Base-by-base conservation (phyloP, 2,329 filamentous ascomycete genomes). In the Fusarium citri region DNA sequence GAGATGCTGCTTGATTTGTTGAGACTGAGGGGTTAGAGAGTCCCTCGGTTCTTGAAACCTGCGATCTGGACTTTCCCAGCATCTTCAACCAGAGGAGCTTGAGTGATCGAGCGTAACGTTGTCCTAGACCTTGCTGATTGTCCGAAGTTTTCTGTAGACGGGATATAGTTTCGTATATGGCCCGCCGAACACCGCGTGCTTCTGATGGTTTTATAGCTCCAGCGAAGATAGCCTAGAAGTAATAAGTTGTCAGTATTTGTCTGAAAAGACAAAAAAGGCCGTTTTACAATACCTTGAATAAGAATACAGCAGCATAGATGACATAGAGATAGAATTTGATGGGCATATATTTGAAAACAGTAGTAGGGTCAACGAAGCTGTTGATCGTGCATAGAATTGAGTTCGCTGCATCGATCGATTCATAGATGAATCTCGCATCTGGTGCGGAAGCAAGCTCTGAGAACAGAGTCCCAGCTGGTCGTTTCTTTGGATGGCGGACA, bases 351-450 rank as follows among this genome's bases (percentile, higher is more conserved):
- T 88, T 85, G 18, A 91, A 80, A 46, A 87, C 85, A 18, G 83
- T 84, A 53, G 86, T 83, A 0, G 88, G 87, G 58, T 90, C 85
- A 30, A 90, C 84, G 64, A 84, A 85, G 58, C 85, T 86, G 72
- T 88, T 89, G 22, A 91, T 82, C 3, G 87, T 88, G 18, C 83
- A 85, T 16, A 91, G 79, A 20, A 90, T 83, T 0, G 86, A 85
- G 73, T 89, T 90, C 1, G 88, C 89, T 4, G 89, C 88, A 68
- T 90, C 87, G 10, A 91, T 84, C 4, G 88, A 88, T 74, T 90
- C 88, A 75, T 90, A 91, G 59, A 91, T 90, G 76, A 91, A 91
- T 8, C 89, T 83, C 8, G 88, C 87, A 72, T 91, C 89, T 8
- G 88, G 87, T 58, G 88, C 87, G 1, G 85, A 85, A 8, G 87